Evolutionary conservation across 2,329 filamentous ascomycete species (phyloP), one percentile per base, ranked within the genome.

Genomic region (Cyphellophora attinorum): DNA sequence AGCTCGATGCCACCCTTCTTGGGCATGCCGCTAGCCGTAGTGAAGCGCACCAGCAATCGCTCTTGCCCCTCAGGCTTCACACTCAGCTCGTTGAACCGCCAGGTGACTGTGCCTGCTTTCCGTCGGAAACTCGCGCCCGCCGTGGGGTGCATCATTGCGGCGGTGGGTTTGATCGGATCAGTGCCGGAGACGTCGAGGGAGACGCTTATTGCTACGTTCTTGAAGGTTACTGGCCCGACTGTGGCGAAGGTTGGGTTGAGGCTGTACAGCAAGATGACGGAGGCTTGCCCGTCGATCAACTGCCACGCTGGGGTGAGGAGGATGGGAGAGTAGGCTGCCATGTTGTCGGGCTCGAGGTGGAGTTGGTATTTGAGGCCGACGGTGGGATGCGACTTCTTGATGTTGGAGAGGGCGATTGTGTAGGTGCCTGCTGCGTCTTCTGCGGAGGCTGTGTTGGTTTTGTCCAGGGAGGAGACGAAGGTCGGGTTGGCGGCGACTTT

Each of bases 341-440:
- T 55, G 38, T 66, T 68, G 21, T 61, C 53, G 12, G 74, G 67
- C 19, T 86, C 78, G 18, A 83, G 60, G 47, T 91, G 84, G 8
- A 95, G 68, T 51, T 88, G 83, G 58, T 96, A 98, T 40, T 91
- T 93, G 64, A 98, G 96, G 5, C 81, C 89, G 5, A 89, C 78
- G 0, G 80, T 73, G 2, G 62, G 62, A 13, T 54, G 50, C 15
- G 84, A 79, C 49, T 79, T 76, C 41, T 68, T 62, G 44, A 95
- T 72, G 53, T 79, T 76, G 11, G 76, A 68, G 5, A 91, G 62
- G 42, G 88, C 75, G 19, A 98, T 64, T 0, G 67, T 74, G 60
- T 93, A 98, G 52, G 89, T 80, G 39, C 93, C 88, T 3, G 81
- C 72, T 38, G 73, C 77, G 19, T 64, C 61, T 19, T 63, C 60